These are phyloP conservation scores for Alternaria hordeiaustralica DNA, from an alignment of 2,329 filamentous ascomycete genomes.

Conservation along the genomic window DNA sequence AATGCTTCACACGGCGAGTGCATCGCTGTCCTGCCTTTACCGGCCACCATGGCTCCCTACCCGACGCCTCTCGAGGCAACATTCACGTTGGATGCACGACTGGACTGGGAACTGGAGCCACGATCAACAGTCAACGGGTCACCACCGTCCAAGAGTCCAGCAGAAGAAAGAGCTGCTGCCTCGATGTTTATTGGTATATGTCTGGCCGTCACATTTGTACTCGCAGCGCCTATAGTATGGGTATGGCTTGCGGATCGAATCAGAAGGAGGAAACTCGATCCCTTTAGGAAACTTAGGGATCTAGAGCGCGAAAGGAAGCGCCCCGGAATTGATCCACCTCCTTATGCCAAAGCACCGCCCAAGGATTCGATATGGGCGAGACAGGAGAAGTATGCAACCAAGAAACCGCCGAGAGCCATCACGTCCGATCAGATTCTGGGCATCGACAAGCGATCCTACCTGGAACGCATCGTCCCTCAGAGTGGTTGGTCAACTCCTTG, in stretches of 20 bases:
- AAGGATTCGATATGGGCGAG: constrained; percentile 4
- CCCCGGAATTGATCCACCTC: not conserved
- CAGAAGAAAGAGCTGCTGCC: not conserved
- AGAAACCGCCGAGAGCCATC: not conserved
- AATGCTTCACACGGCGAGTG: not conserved
- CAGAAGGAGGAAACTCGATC: constrained; percentile 2
- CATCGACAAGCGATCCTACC: constrained; percentile 12
- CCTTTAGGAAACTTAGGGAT: not conserved
- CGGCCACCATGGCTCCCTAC: not conserved
- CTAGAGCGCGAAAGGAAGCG: not conserved
- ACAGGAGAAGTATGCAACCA: not conserved
- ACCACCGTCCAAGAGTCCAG: not conserved
- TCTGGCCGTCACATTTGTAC: not conserved
- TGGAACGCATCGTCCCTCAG: not conserved
- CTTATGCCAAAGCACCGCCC: not conserved
- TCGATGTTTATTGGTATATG: constrained; percentile 6
- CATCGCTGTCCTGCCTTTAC: not conserved
- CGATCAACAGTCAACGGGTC: not conserved
- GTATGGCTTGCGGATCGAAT: constrained; percentile 3
- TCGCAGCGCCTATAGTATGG: constrained; percentile 5
- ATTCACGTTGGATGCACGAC: not conserved
- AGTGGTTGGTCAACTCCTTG: not conserved
- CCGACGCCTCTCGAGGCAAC: not conserved
- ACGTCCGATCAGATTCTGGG: constrained; percentile 14
- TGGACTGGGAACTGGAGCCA: not conserved